Evolutionary conservation across 2,329 filamentous ascomycete genomes (phyloP).

Genomic region (Hypomyces perniciosus): DNA sequence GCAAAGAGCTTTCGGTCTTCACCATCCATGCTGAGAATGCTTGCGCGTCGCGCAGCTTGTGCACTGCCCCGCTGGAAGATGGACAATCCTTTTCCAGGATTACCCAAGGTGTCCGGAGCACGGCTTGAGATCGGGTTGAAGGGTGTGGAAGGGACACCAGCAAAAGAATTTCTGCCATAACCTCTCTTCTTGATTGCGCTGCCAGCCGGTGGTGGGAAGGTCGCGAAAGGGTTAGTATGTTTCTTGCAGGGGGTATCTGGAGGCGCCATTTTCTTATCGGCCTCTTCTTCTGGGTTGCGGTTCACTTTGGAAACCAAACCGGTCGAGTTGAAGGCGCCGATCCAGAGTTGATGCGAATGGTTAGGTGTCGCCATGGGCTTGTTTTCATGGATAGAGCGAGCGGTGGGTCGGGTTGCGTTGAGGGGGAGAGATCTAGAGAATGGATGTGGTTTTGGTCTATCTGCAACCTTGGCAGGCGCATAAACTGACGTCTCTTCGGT

Average conservation of each 20-base stretch:
- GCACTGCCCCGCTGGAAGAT: slow-evolving; percentile 57
- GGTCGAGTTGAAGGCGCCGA: slow-evolving; percentile 87
- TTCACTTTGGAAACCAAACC: slow-evolving; percentile 94
- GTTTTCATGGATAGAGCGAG: slow-evolving; percentile 24
- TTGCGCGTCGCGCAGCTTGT: slow-evolving; percentile 49
- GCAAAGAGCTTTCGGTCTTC: slow-evolving; percentile 56
- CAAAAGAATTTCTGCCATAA: slow-evolving; percentile 64
- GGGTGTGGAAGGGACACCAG: slow-evolving; percentile 68
- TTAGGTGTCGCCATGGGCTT: slow-evolving; percentile 41
- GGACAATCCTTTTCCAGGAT: slow-evolving; percentile 55
- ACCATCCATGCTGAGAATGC: slow-evolving; percentile 74
- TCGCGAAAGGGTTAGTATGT: slow-evolving; percentile 61
- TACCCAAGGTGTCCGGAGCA: slow-evolving; percentile 43
- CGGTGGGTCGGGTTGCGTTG: slow-evolving; percentile 31
- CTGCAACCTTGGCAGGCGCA: slow-evolving; percentile 24
- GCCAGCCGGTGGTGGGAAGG: slow-evolving; percentile 54
- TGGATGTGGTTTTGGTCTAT: slow-evolving; percentile 26
- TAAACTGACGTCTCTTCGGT: slow-evolving; percentile 55
- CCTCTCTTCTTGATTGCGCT: slow-evolving; percentile 58
- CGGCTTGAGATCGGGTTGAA: slow-evolving; percentile 57
- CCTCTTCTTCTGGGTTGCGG: slow-evolving; percentile 66
- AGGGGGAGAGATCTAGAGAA: slow-evolving; percentile 36
- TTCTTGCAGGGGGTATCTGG: slow-evolving; percentile 97
- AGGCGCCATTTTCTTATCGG: slow-evolving; percentile 59
- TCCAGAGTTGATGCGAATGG: slow-evolving; percentile 55